Conservation (phyloP, 2,329 filamentous ascomycete species). For the Macrophomina tecta region DNA sequence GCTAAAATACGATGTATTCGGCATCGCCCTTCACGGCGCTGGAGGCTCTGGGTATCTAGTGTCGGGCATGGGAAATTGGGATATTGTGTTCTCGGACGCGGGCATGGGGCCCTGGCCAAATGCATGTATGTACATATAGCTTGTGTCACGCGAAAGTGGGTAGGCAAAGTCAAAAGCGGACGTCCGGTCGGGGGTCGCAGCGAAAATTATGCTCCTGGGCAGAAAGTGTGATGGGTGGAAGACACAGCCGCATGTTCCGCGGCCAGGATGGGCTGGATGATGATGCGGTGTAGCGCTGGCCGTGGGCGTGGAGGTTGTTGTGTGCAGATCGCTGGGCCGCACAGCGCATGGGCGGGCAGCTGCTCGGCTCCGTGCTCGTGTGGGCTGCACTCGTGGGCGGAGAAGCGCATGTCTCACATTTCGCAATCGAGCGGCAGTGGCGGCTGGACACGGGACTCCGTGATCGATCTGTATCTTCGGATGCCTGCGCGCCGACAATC, state of each 20-base stretch:
- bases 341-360: slow-evolving; percentile 9
- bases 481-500: background rate
- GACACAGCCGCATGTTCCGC: slow-evolving; percentile 14
- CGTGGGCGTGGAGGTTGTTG: background rate
- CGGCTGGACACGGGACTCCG: background rate
- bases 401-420: slow-evolving; percentile 25
- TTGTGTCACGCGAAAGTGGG: slow-evolving; percentile 7
- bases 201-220: slow-evolving; percentile 7
- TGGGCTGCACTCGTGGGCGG: background rate
- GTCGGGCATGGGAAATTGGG: slow-evolving; percentile 8
- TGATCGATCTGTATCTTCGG: slow-evolving; percentile 9
- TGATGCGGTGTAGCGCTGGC: slow-evolving; percentile 25
- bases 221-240: background rate
- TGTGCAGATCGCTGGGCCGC: slow-evolving; percentile 22
- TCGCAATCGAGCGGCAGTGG: slow-evolving; percentile 21
- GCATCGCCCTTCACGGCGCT: slow-evolving; percentile 19
- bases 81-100: background rate
- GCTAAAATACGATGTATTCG: slow-evolving; percentile 22
- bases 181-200: background rate
- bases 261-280: background rate
- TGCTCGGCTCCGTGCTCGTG: slow-evolving; percentile 3
- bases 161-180: background rate
- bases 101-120: background rate
- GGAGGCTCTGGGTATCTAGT: slow-evolving; percentile 21
- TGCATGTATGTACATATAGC: slow-evolving; percentile 20